These are phyloP conservation scores for Meredithiella fracta DNA, from an alignment of 2,329 filamentous ascomycete species.

Conservation along the genomic window DNA sequence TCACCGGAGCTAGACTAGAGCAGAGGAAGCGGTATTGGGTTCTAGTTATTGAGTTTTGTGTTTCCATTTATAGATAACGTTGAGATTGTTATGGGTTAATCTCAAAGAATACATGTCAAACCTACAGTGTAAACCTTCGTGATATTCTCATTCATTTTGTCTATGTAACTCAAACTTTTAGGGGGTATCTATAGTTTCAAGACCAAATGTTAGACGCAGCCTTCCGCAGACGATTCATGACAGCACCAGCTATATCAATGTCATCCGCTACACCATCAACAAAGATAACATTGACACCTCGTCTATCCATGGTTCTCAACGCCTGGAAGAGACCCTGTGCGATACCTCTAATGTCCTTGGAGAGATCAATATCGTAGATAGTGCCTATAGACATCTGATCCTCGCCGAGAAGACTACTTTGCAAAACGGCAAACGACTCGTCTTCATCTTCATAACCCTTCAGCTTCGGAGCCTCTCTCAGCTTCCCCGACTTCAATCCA, in stretches of 20 bases:
- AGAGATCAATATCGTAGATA: conserved; percentile 57
- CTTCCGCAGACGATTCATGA: conserved; percentile 72
- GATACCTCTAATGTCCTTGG: conserved; percentile 52
- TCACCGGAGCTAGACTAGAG: not conserved
- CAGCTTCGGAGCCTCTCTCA: conserved; percentile 18
- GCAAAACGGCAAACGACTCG: conserved; percentile 24
- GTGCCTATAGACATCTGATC: conserved; percentile 23
- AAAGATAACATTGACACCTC: conserved; percentile 66
- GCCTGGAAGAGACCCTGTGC: conserved; percentile 80
- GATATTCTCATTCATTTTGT: not conserved
- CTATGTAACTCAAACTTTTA: not conserved
- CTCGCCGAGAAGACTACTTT: conserved; percentile 24
- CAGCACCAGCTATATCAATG: conserved; percentile 67
- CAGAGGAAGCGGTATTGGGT: not conserved
- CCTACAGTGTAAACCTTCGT: not conserved
- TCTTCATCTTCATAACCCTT: conserved; percentile 18
- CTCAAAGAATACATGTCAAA: conserved; percentile 2
- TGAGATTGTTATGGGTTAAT: not conserved
- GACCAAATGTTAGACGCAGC: conserved; percentile 46
- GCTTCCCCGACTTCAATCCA: conserved; percentile 23
- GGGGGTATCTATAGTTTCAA: conserved; percentile 17
- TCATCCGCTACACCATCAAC: conserved; percentile 75
- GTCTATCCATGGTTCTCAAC: conserved; percentile 66
- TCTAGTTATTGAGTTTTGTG: not conserved
- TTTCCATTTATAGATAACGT: not conserved